Percentiles rank a stretch among this genome's conserved stretches.
These are phyloP conservation scores for Alternaria novae-zelandiae DNA, from an alignment of 2,329 filamentous ascomycete species.

Conservation along the genomic window DNA sequence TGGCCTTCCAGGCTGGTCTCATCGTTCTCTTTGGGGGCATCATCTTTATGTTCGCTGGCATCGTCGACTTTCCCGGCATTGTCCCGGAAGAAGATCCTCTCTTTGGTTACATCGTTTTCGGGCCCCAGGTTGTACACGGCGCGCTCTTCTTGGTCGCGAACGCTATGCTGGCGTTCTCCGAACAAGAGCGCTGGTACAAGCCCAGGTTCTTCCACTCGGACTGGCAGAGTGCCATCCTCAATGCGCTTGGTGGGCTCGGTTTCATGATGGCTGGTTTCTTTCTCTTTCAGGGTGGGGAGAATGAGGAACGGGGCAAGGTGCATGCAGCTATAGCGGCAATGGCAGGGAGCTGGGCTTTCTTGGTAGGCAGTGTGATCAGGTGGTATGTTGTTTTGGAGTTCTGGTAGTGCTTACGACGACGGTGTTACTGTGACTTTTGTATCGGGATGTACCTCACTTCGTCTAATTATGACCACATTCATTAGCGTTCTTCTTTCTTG, in stretches of 20 bases:
- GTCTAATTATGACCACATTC: background rate
- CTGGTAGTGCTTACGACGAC: conserved; percentile 1
- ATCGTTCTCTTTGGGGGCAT: conserved; percentile 38
- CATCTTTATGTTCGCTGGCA: conserved; percentile 38
- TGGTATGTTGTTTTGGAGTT: conserved; percentile 30
- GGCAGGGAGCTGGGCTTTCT: conserved; percentile 35
- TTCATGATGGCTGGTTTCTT: conserved; percentile 40
- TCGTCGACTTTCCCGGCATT: conserved; percentile 37
- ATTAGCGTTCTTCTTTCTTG: background rate
- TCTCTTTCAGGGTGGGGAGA: conserved; percentile 18
- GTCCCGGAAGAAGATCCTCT: conserved; percentile 20
- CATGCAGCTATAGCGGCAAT: conserved; percentile 25
- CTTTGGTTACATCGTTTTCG: conserved; percentile 29
- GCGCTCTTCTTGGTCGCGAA: conserved; percentile 36
- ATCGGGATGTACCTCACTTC: background rate
- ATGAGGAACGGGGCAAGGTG: background rate
- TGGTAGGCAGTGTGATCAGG: conserved; percentile 32
- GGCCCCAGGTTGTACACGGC: conserved; percentile 34
- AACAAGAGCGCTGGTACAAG: conserved; percentile 37
- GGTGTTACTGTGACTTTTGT: background rate
- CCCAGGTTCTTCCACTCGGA: conserved; percentile 29
- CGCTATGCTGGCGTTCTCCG: conserved; percentile 29
- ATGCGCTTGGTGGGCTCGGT: conserved; percentile 32
- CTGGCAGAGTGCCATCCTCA: conserved; percentile 37
- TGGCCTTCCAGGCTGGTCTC: conserved; percentile 39